Conservation (phyloP, 1,284 basidiomycete species). For the Ustilago hordei region DNA sequence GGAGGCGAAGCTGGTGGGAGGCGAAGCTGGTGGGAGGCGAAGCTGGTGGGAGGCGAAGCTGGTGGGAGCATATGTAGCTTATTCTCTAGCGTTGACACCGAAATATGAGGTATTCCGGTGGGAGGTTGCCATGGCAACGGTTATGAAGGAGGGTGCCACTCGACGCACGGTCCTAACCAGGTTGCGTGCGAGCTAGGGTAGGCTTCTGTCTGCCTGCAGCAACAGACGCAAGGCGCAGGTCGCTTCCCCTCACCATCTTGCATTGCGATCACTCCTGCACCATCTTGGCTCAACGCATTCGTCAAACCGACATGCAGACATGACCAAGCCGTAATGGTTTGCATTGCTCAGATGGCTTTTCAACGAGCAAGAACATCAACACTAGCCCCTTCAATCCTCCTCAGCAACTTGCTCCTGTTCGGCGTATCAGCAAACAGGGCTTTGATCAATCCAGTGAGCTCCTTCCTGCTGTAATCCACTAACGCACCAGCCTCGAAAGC, state of each 20-base stretch:
- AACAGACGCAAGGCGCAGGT: conserved; percentile 1
- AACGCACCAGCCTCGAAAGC: conserved; percentile 86
- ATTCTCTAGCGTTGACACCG: too few species aligned
- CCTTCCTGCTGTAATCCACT: conserved; percentile 87
- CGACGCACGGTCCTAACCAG: too few species aligned
- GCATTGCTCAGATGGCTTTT: neutral
- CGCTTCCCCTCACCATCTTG: conserved; percentile 1
- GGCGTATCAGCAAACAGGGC: conserved; percentile 81
- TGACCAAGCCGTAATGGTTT: neutral
- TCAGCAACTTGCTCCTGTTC: conserved; percentile 56
- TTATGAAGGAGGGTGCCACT: too few species aligned
- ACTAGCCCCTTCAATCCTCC: conserved; percentile 50
- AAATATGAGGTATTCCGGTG: too few species aligned
- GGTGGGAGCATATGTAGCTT: too few species aligned
- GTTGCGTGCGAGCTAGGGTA: too few species aligned
- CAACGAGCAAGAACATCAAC: conserved; percentile 40
- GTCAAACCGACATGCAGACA: neutral
- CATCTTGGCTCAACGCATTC: neutral
- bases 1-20: too few species aligned
- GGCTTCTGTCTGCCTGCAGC: conserved; percentile 1
- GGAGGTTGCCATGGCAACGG: too few species aligned
- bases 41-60: too few species aligned
- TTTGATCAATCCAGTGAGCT: conserved; percentile 82
- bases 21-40: too few species aligned
- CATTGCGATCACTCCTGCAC: neutral